A percentile compares a stretch with the other conserved stretches of the same genome.
Conservation (phyloP, 257 asterid species). For the Solanum habrochaites region DNA sequence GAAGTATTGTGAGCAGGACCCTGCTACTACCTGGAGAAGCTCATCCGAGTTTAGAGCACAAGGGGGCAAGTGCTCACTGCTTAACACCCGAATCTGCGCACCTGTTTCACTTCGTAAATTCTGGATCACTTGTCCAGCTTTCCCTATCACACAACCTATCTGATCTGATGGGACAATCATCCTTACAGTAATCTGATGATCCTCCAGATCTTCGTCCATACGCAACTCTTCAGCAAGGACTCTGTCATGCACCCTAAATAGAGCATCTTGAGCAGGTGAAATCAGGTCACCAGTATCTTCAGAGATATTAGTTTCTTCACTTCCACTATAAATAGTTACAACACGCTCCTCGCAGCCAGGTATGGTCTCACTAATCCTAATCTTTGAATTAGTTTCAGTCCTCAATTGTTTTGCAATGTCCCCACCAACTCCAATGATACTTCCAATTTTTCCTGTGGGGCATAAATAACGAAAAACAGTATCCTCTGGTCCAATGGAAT, state of each 20-base stretch:
- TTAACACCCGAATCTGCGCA: slow-evolving; percentile 70
- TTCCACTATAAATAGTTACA: slow-evolving; percentile 63
- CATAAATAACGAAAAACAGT: slow-evolving; percentile 76
- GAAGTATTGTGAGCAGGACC: not conserved
- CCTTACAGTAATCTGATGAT: slow-evolving; percentile 26
- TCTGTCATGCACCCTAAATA: slow-evolving; percentile 66
- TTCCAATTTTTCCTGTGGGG: slow-evolving; percentile 70
- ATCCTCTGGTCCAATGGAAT: slow-evolving; percentile 53
- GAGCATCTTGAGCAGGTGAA: slow-evolving; percentile 86
- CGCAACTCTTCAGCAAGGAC: slow-evolving; percentile 57
- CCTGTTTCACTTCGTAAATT: slow-evolving; percentile 46
- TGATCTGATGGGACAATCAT: slow-evolving; percentile 49
- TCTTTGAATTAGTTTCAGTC: slow-evolving; percentile 70
- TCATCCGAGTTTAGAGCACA: slow-evolving; percentile 86
- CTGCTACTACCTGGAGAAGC: slow-evolving; percentile 55
- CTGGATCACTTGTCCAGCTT: slow-evolving; percentile 45
- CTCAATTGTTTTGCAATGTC: slow-evolving; percentile 76
- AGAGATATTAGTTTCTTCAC: slow-evolving; percentile 59
- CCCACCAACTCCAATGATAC: slow-evolving; percentile 88
- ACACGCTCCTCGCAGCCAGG: slow-evolving; percentile 94
- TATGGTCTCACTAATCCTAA: slow-evolving; percentile 70
- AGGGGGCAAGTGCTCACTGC: slow-evolving; percentile 81
- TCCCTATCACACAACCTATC: slow-evolving; percentile 45
- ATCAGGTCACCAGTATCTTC: slow-evolving; percentile 32
- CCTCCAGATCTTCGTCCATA: slow-evolving; percentile 39